Evolutionary conservation across 2,329 filamentous ascomycete genomes (phyloP).

Genomic region (Cladosporium sp.): DNA sequence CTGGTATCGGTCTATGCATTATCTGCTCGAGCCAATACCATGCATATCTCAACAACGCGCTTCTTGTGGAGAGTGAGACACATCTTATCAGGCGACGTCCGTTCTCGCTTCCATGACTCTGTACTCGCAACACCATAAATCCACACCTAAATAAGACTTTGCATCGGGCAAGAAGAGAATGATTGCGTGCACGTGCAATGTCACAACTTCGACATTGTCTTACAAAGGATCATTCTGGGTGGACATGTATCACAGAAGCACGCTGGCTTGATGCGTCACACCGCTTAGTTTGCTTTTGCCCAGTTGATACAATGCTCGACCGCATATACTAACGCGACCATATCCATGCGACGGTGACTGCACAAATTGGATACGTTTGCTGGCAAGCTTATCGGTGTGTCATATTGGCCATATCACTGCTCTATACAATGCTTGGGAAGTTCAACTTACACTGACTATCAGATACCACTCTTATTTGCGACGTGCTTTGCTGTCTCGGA

Average conservation of each 20-base stretch:
- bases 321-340: not conserved
- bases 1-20: too few relatives aligned
- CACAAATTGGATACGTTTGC: not conserved
- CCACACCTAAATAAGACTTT: too few relatives aligned
- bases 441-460: not conserved
- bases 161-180: too few relatives aligned
- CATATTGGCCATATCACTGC: not conserved
- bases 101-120: too few relatives aligned
- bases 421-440: not conserved
- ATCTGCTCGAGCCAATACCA: too few relatives aligned
- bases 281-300: not conserved
- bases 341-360: not conserved
- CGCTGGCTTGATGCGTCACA: not conserved
- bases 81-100: too few relatives aligned
- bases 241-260: not conserved
- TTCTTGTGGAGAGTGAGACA: too few relatives aligned
- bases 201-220: not conserved
- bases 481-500: not conserved
- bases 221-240: not conserved
- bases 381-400: not conserved
- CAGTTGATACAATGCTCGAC: not conserved
- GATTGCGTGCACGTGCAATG: not conserved
- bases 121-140: too few relatives aligned
- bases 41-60: too few relatives aligned
- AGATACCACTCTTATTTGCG: not conserved